Conservation (phyloP, 306 rosid genomes). For the Castanospermum australe region DNA sequence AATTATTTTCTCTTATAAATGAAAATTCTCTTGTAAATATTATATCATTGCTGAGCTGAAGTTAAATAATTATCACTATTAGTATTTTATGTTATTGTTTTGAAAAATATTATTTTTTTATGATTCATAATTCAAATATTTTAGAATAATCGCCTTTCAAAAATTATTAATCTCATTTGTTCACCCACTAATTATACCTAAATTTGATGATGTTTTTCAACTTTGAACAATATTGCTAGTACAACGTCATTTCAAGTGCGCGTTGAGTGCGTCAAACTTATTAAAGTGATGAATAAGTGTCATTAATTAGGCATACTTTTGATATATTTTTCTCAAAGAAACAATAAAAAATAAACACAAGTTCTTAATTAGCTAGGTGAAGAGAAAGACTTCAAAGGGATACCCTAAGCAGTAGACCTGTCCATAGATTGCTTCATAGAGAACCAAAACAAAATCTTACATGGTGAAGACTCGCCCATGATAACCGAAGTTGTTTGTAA, state of each 20-base stretch:
- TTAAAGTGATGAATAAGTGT: background rate
- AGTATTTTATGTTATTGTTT: background rate
- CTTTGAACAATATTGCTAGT: background rate
- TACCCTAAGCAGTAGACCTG: background rate
- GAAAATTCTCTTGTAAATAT: background rate
- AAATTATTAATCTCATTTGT: background rate
- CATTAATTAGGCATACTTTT: background rate
- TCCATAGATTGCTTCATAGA: background rate
- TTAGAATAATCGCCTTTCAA: background rate
- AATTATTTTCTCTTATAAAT: background rate
- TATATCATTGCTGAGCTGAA: background rate
- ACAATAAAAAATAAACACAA: background rate
- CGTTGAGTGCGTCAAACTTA: background rate
- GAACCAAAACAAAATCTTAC: background rate
- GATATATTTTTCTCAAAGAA: constrained; percentile 9
- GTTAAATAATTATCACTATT: background rate
- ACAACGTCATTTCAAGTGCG: background rate
- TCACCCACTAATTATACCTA: background rate
- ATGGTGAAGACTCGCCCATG: background rate
- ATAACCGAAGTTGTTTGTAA: background rate
- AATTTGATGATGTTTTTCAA: too few species aligned
- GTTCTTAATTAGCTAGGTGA: background rate
- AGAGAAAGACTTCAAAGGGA: background rate
- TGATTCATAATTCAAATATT: background rate
- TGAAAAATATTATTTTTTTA: background rate